Base-by-base conservation (phyloP, 2,329 filamentous ascomycete species). In the Bisporella sp. region DNA sequence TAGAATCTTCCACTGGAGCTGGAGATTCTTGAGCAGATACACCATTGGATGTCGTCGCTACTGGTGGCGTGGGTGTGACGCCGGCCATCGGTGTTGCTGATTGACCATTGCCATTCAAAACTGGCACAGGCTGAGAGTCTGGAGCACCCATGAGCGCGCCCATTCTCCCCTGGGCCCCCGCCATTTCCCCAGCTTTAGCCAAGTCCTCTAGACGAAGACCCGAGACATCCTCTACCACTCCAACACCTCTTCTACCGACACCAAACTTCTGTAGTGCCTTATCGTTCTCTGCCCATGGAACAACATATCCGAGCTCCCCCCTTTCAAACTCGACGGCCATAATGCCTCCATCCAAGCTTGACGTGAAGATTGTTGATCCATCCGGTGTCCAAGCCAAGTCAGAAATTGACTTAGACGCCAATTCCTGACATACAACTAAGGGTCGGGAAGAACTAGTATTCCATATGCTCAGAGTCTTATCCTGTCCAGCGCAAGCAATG, bases 401-500 rank as follows among this genome's bases (percentile, higher is more conserved):
- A 1, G 90, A 95, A 57, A 99, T 92, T 1, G 93, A 88, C 66
- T 99, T 99, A 41, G 82, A 82, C 13, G 89, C 85, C 52, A 99
- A 69, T 61, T 97, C 92, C 64, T 96, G 89, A 7, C 90, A 77
- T 47, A 97, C 90, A 21, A 96, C 84, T 21, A 97, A 84, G 0
- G 93, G 93, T 28, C 93, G 77, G 1, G 93, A 91, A 29, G 89
- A 95, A 63, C 90, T 96, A 1, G 95, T 99, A 61, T 96, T 97
- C 93, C 93, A 99, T 37, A 99, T 85, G 62, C 89, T 96, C 41
- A 99, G 71, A 2, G 91, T 93, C 69, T 96, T 97, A 66, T 99
- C 93, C 63, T 96, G 93, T 3, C 93, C 95, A 5, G 92, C 93
- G 55, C 92, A 97, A 6, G 95, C 93, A 59, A 99, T 95, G 0